phyloP scores from a whole-genome alignment of 176 grass and related monocot genomes.

The Oryza meridionalis region DNA sequence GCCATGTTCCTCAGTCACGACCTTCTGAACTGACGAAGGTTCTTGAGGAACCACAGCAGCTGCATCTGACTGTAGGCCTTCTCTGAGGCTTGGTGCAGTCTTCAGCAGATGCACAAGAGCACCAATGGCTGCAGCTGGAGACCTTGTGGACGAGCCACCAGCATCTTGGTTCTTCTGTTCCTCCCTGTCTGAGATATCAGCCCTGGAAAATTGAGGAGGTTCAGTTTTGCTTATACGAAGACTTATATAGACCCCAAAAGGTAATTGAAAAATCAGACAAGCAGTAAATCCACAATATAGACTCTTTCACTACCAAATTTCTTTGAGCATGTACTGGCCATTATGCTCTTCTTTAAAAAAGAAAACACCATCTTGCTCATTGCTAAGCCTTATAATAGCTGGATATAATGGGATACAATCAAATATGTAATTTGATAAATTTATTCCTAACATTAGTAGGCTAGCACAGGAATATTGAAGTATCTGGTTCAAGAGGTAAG shows the following conservation, averaged over 20 bases:
- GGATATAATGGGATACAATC: background rate
- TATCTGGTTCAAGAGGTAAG: background rate
- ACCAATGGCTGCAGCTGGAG: constrained; percentile 67
- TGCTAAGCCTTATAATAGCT: background rate
- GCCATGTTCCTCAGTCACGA: constrained; percentile 52
- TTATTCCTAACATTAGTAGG: background rate
- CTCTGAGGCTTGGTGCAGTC: constrained; percentile 58
- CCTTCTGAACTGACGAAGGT: constrained; percentile 48
- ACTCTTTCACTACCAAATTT: background rate
- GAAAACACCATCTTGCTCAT: background rate
- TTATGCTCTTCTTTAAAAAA: background rate
- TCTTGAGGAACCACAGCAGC: constrained; percentile 39
- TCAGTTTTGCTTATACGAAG: constrained; percentile 17
- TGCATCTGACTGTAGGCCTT: constrained; percentile 26
- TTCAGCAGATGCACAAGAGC: constrained; percentile 67
- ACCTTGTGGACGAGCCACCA: constrained; percentile 37
- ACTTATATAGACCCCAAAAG: background rate
- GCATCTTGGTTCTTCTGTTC: constrained; percentile 29
- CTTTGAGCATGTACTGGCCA: background rate
- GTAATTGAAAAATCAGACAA: background rate
- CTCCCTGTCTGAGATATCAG: constrained; percentile 43
- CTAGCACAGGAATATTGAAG: constrained; percentile 12
- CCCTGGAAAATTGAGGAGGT: constrained; percentile 43
- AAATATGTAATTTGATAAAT: background rate
- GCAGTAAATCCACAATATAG: constrained; percentile 2